Percentiles rank a stretch among this genome's conserved stretches.
Conservation (phyloP, 805 yeast genomes). For the Maudiozyma barnettii region DNA sequence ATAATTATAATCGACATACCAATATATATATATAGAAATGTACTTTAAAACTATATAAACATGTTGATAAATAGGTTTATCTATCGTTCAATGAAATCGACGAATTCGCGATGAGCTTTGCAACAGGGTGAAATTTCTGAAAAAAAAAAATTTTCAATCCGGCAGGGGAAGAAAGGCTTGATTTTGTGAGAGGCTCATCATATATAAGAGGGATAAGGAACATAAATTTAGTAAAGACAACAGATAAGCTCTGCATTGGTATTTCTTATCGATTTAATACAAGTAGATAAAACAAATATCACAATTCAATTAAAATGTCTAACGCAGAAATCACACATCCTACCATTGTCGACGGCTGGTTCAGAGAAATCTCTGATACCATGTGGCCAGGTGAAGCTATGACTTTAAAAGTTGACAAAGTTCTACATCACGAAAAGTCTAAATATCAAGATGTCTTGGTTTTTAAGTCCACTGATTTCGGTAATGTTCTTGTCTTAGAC, state of each 20-base stretch:
- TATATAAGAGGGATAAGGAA: neutral
- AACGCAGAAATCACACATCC: conserved; percentile 33
- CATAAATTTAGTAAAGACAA: neutral
- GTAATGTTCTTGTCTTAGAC: conserved; percentile 90
- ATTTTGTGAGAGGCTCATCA: too few species aligned
- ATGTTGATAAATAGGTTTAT: neutral
- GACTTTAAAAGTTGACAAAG: conserved; percentile 79
- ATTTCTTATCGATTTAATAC: too few species aligned
- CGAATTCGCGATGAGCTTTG: too few species aligned
- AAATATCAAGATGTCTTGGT: conserved; percentile 89
- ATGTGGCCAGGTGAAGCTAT: conserved; percentile 99
- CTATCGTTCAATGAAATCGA: too few species aligned
- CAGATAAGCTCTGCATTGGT: neutral
- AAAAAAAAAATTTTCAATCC: too few species aligned
- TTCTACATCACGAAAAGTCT: conserved; percentile 76
- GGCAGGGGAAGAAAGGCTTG: too few species aligned
- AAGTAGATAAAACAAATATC: too few species aligned
- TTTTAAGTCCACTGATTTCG: conserved; percentile 87
- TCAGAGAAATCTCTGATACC: conserved; percentile 86
- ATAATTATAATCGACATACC: neutral
- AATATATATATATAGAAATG: neutral
- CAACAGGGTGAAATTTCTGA: too few species aligned
- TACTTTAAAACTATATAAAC: conserved; percentile 32
- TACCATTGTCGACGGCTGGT: conserved; percentile 73
- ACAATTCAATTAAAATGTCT: conserved; percentile 1